Evolutionary conservation across 108 stramenopile species (phyloP), one percentile per base, ranked within the genome.

Genomic region (Cyclotella choctawhatcheeana): DNA sequence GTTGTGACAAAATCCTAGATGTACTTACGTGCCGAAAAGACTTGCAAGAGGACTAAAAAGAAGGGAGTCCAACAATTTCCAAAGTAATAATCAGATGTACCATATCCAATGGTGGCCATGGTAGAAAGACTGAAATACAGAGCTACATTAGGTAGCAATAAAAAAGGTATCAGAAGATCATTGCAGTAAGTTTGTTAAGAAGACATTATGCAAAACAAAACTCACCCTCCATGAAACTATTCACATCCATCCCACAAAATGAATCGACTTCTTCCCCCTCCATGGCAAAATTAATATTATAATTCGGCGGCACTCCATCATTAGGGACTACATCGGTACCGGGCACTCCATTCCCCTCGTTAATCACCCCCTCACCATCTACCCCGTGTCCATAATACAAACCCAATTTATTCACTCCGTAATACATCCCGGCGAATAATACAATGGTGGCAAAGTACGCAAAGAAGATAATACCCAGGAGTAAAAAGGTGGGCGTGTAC

Each of bases 41-140:
- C 86, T 82, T 99, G 97, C 24, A 66, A 33, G 20, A 93, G 77
- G 16, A 99, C 92, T n/a, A 97, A 67, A 21, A 90, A 51, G 40
- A 96, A 79, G 31, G 96, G 90, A 3, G 90, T 79, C 85, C 88
- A 95, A 71, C 97, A 98, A 24, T 86, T 84, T 14, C 88, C 91
- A 77, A 98, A 97, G 79, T 95, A 97, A 82, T 96, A 96, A 71
- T 97, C 94, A 25, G 91, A 88, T 1, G 91, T 91, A 17, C 97
- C 97, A 67, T 97, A 99, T 21, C 98, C 98, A 60, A 98, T 94
- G 10, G 96, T 93, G 17, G 96, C 90, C 93, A 97, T 97, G 43
- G 95, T 96, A 25, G 92, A 93, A 2, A 98, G 84, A 4, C 82
- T 85, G 58, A 99, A 98, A 63, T 96, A 89, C 44, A 85, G 85